Evolutionary conservation across 352 stramenopile species (phyloP), one percentile per base, ranked within the genome.

Genomic region (Phytophthora nicotianae): DNA sequence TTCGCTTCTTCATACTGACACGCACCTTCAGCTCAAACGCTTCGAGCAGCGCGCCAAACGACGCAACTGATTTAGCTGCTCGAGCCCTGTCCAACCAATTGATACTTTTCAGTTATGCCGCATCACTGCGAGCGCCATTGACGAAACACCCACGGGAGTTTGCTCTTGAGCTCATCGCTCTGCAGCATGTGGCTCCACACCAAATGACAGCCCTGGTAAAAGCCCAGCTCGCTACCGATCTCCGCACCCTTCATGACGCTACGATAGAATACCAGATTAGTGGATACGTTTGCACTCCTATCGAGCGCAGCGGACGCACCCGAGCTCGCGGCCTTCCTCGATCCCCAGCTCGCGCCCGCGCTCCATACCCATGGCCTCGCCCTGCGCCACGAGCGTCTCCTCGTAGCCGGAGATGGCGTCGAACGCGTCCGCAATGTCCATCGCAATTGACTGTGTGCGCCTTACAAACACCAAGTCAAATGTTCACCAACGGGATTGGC

Each of bases 171-270:
- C 2, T 62, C 23, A 13, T 85, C 69, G 5, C 33, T 65, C 21
- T 84, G 55, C 41, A 89, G 52, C 74, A 91, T 89, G 29, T 78
- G 50, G 38, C 61, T 69, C 86, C 83, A 95, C 38, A 90, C 75
- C 9, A 78, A 50, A 62, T 83, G 88, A 65, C 86, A 94, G 21
- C 86, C 86, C 35, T 86, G 78, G 57, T 95, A 95, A 60, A 95
- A 95, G 0, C 86, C 86, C 41, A 93, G 50, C 57, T 95, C 86
- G n/a, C 78, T 84, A 26, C 86, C 86, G 32, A 95, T 88, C 70
- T 95, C 86, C 2, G 77, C 83, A 33, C 86, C 86, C 67, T 95
- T 95, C 55, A 88, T 74, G 24, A 86, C 55, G 9, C 85, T 93
- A 58, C 16, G 7, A 20, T 57, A 41, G n/a, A 59, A 42, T 20